A percentile compares a stretch with the other conserved stretches of the same genome.
phyloP scores from a whole-genome alignment of 2,329 filamentous ascomycete species.

The Epichloe sylvatica region DNA sequence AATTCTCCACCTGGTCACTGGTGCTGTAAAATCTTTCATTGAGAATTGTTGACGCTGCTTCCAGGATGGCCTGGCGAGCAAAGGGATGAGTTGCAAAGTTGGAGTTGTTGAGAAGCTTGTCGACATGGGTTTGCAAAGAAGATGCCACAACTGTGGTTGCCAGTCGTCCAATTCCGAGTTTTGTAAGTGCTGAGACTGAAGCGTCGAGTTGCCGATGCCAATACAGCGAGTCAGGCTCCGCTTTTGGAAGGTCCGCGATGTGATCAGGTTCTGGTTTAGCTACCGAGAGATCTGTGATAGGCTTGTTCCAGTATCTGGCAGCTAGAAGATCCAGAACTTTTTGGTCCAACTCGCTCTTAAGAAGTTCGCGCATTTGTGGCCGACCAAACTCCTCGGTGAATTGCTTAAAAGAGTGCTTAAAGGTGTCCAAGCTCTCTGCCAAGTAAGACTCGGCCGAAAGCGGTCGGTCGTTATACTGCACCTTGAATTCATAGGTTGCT shows the following conservation, averaged over 20 bases:
- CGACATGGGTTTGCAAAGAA: slow-evolving; percentile 73
- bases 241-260: slow-evolving; percentile 66
- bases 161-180: slow-evolving; percentile 81
- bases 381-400: slow-evolving; percentile 84
- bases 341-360: slow-evolving; percentile 89
- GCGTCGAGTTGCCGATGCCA: slow-evolving; percentile 94
- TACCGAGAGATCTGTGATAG: slow-evolving; percentile 65
- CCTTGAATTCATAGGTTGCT: slow-evolving; percentile 96
- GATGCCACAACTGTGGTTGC: slow-evolving; percentile 84
- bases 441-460: slow-evolving; percentile 93
- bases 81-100: slow-evolving; percentile 86
- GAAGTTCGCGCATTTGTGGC: slow-evolving; percentile 71
- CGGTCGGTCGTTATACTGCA: slow-evolving; percentile 95
- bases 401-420: slow-evolving; percentile 90
- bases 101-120: slow-evolving; percentile 62
- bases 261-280: slow-evolving; percentile 55
- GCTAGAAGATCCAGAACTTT: slow-evolving; percentile 82
- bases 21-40: slow-evolving; percentile 95
- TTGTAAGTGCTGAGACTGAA: slow-evolving; percentile 78
- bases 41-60: slow-evolving; percentile 77
- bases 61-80: slow-evolving; percentile 80
- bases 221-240: slow-evolving; percentile 70
- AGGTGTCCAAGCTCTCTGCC: slow-evolving; percentile 84
- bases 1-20: slow-evolving; percentile 95
- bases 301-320: slow-evolving; percentile 94